Percentiles rank a stretch among this genome's conserved stretches.
Evolutionary conservation across 2,329 filamentous ascomycete species (phyloP).

Genomic region (Zasmidium citrigriseum): DNA sequence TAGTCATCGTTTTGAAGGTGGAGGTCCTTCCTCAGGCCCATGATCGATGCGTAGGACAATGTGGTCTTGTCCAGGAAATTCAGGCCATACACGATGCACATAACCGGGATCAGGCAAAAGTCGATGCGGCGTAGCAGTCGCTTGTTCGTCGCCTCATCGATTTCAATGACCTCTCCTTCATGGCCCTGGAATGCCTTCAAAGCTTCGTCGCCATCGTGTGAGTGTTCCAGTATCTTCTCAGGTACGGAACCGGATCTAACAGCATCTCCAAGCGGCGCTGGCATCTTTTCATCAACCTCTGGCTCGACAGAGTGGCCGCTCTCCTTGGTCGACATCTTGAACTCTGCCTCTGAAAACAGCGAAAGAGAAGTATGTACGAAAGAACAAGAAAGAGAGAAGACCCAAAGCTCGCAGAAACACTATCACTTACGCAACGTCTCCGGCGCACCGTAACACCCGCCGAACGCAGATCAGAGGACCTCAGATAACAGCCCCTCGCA

Average conservation of each 20-base stretch:
- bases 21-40: conserved; percentile 51
- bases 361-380: neutral
- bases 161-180: conserved; percentile 52
- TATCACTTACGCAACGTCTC: neutral
- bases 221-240: conserved; percentile 50
- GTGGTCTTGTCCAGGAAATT: conserved; percentile 64
- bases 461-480: neutral
- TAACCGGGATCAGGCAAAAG: conserved; percentile 61
- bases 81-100: conserved; percentile 60
- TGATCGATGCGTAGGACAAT: conserved; percentile 53
- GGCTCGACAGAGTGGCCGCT: conserved; percentile 13
- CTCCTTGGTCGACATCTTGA: neutral
- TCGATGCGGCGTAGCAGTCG: conserved; percentile 64
- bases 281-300: conserved; percentile 28
- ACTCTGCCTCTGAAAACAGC: neutral
- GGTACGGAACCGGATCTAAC: conserved; percentile 31
- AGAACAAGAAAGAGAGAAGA: neutral
- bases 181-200: conserved; percentile 56
- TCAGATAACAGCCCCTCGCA: neutral
- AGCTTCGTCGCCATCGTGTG: conserved; percentile 61
- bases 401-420: neutral
- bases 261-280: conserved; percentile 28
- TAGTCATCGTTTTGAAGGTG: conserved; percentile 52
- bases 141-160: conserved; percentile 60
- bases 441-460: neutral